Percentiles rank a stretch among this genome's conserved stretches.
Evolutionary conservation across 169 alveolate genomes (phyloP).

Genomic region (Neospora caninum): DNA sequence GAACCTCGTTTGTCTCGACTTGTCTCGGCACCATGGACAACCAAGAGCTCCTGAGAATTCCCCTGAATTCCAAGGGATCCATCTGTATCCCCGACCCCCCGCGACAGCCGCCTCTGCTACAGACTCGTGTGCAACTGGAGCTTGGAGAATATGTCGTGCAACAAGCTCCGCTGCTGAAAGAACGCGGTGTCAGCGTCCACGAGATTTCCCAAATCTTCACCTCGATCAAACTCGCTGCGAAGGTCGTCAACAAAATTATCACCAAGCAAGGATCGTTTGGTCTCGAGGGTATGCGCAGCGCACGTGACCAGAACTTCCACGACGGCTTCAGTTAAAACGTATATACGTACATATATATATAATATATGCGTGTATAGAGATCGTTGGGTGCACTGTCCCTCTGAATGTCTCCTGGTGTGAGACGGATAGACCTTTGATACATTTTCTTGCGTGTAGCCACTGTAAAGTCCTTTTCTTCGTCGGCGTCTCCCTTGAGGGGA

Average conservation of each 20-base stretch:
- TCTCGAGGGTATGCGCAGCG: constrained; percentile 17
- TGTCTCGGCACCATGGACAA: background rate
- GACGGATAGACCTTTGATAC: too few species aligned
- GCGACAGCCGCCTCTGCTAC: constrained; percentile 3
- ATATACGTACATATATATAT: background rate
- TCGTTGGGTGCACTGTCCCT: too few species aligned
- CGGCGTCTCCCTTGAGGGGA: too few species aligned
- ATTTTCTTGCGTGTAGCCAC: too few species aligned
- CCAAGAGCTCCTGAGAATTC: background rate
- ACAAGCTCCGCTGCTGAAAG: constrained; percentile 12
- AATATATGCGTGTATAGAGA: background rate
- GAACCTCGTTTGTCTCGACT: background rate
- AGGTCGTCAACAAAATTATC: constrained; percentile 35
- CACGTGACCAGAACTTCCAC: background rate
- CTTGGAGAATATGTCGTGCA: constrained; percentile 49
- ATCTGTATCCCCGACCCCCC: constrained; percentile 23
- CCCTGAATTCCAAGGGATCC: background rate
- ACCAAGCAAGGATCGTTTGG: constrained; percentile 42
- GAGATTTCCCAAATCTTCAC: constrained; percentile 40
- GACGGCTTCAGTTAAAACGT: background rate
- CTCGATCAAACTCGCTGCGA: constrained; percentile 49
- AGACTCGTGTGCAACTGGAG: constrained; percentile 20
- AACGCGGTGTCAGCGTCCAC: constrained; percentile 6
- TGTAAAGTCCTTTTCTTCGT: too few species aligned
- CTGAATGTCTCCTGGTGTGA: too few species aligned